phyloP scores from a whole-genome alignment of 441 rosid species.

The Gossypium schwendimanii region DNA sequence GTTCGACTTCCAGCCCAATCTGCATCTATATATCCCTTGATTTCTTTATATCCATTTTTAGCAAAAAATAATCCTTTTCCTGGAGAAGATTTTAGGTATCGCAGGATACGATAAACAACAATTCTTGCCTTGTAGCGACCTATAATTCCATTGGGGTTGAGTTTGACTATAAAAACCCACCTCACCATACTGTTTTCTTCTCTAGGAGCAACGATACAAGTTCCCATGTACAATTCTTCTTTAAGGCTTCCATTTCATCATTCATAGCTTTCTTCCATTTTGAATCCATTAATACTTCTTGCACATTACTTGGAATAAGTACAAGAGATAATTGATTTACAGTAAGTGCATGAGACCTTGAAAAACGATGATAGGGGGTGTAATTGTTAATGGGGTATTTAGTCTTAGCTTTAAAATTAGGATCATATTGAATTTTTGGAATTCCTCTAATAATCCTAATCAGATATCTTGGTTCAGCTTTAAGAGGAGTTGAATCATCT shows the following conservation, averaged over 20 bases:
- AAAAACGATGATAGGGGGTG: background rate
- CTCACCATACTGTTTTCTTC: background rate
- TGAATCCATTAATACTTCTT: background rate
- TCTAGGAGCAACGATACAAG: background rate
- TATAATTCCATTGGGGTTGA: background rate
- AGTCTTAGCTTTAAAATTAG: background rate
- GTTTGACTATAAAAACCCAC: background rate
- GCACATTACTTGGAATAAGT: background rate
- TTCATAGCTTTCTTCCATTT: background rate
- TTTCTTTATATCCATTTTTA: background rate
- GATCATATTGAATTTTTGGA: background rate
- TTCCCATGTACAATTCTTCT: background rate
- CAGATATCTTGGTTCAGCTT: background rate
- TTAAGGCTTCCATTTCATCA: background rate
- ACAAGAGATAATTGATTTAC: background rate
- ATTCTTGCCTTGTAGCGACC: background rate
- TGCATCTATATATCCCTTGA: background rate
- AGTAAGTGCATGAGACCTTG: background rate
- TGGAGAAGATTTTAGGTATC: background rate
- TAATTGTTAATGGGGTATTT: background rate
- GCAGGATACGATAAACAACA: background rate
- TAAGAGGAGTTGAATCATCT: background rate
- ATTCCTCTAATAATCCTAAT: background rate
- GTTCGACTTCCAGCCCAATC: background rate
- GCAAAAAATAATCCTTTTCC: too few species aligned